A percentile compares a stretch with the other conserved stretches of the same genome.
Evolutionary conservation across 805 yeast species (phyloP).

Genomic region (Barnettozyma salicaria): DNA sequence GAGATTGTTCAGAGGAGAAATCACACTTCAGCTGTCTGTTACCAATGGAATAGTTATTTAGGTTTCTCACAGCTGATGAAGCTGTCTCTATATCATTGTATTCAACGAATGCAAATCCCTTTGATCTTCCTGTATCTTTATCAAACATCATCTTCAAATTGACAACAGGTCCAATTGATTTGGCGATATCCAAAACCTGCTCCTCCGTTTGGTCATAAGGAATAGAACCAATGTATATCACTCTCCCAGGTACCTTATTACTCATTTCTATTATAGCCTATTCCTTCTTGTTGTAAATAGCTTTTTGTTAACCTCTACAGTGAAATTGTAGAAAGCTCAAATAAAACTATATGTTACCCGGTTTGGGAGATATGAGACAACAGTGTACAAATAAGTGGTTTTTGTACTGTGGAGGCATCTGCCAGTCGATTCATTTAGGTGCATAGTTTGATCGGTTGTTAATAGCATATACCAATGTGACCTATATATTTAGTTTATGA

Average conservation of each 20-base stretch:
- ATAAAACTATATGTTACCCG: too few species aligned
- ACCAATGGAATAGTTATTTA: slow-evolving; percentile 74
- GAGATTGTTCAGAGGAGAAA: slow-evolving; percentile 49
- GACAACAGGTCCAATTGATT: slow-evolving; percentile 83
- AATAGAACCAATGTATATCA: slow-evolving; percentile 76
- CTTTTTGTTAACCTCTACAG: too few species aligned
- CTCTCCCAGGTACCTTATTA: slow-evolving; percentile 29
- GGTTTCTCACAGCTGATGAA: slow-evolving; percentile 81
- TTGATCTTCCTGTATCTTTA: slow-evolving; percentile 82
- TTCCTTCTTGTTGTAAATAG: too few species aligned
- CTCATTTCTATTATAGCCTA: too few species aligned
- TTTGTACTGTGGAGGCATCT: too few species aligned
- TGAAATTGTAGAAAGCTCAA: too few species aligned
- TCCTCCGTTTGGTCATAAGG: slow-evolving; percentile 94
- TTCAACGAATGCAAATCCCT: slow-evolving; percentile 85
- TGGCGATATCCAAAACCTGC: slow-evolving; percentile 80
- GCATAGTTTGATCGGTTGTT: too few species aligned
- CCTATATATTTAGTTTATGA: too few species aligned
- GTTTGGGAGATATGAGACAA: too few species aligned
- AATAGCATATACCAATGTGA: too few species aligned
- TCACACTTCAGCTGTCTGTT: slow-evolving; percentile 68
- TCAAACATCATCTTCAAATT: slow-evolving; percentile 76
- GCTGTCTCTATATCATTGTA: slow-evolving; percentile 78
- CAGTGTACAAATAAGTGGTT: too few species aligned
- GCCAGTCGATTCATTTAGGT: too few species aligned